Evolutionary conservation across 495 filamentous ascomycete species (phyloP).

Genomic region (Pseudevernia furfuracea): DNA sequence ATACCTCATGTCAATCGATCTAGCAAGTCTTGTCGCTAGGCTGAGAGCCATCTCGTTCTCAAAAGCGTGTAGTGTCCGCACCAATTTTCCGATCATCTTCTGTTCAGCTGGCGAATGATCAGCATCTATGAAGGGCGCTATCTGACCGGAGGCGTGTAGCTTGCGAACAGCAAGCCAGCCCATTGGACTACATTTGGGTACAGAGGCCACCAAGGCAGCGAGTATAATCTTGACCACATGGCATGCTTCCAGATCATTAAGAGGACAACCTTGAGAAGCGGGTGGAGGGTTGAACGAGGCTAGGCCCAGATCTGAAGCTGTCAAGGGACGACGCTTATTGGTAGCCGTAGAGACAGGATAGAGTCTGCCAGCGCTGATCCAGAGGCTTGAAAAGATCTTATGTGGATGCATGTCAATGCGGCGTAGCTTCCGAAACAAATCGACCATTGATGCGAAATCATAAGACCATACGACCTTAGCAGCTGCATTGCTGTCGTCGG

Average conservation of each 20-base stretch:
- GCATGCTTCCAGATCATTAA: slow-evolving; percentile 50
- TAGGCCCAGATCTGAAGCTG: not conserved
- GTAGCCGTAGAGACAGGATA: not conserved
- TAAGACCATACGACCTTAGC: not conserved
- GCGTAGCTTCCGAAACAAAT: slow-evolving; percentile 8
- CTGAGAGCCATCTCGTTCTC: slow-evolving; percentile 55
- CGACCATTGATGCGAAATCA: slow-evolving; percentile 9
- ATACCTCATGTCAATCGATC: slow-evolving; percentile 43
- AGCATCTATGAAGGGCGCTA: slow-evolving; percentile 42
- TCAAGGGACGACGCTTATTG: not conserved
- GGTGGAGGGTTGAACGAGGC: not conserved
- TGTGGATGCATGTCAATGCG: slow-evolving; percentile 13
- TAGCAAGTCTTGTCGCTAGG: slow-evolving; percentile 47
- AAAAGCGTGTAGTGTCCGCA: slow-evolving; percentile 44
- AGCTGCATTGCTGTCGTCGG: not conserved
- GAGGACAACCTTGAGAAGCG: slow-evolving; percentile 1
- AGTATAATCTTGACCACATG: slow-evolving; percentile 49
- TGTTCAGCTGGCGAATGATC: slow-evolving; percentile 21
- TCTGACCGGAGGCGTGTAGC: slow-evolving; percentile 46
- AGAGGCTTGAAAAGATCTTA: slow-evolving; percentile 46
- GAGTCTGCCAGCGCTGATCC: slow-evolving; percentile 35
- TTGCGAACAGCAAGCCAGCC: slow-evolving; percentile 46
- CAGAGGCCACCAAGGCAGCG: slow-evolving; percentile 47
- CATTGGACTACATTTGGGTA: slow-evolving; percentile 39
- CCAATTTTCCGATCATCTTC: slow-evolving; percentile 29